Evolutionary conservation across 2,329 filamentous ascomycete species (phyloP), one percentile per base, ranked within the genome.

Genomic region (Pezicula radicicola): DNA sequence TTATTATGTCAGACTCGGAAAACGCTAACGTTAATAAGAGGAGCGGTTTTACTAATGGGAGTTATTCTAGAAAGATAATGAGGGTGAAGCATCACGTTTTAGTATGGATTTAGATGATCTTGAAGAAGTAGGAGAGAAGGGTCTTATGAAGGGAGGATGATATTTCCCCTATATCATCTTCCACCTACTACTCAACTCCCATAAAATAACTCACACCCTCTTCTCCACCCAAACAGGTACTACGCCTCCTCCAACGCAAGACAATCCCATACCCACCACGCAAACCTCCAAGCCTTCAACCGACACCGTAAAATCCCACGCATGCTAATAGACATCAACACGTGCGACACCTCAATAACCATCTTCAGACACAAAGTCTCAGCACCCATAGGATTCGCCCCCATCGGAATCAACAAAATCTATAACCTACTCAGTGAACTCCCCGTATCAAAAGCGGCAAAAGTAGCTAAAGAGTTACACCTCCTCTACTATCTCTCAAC

Each of bases 401-500:
- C 83, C 0, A 78, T 86, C 27, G 83, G 83, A 4, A 85, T 87
- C 58, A 85, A 87, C 69, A 78, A 79, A 55, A 87, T 86, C 59
- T 86, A 85, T 68, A 75, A 86, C 58, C 73, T 75, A 0, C 63
- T 68, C 0, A 83, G 78, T 37, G 84, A 87, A 61, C 63, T 83
- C 0, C 75, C 80, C 0, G 81, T 85, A 1, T n/a, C n/a, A n/a
- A n/a, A n/a, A n/a, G n/a, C n/a, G n/a, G 81, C 83, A 9, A 77
- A 75, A 51, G 80, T 82, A 0, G 82, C 82, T 0, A 73, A 74
- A n/a, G 79, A 84, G 56, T 67, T 85, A 3, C 77, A 78, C 19
- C 65, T 87, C 1, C 78, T 79, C 2, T 85, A 85, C 63, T 80
- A 75, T 52, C 71, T 87, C 25, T 79, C 74, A 21, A 84, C 82